Base-by-base conservation (phyloP, 352 stramenopile genomes). In the Elongisporangium prolatum region DNA sequence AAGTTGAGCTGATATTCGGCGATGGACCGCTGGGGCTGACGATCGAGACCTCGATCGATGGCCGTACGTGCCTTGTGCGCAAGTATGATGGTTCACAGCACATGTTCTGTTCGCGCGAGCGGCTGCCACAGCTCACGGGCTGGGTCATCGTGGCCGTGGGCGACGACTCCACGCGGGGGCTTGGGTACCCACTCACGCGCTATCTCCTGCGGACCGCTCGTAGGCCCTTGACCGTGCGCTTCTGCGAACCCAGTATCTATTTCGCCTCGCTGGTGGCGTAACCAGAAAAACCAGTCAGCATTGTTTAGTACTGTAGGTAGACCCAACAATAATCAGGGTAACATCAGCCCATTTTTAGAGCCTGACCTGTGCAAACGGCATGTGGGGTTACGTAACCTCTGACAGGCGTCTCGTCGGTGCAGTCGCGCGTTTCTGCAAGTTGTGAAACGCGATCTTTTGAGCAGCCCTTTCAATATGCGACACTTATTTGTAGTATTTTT, bases 21-120 rank as follows among this genome's bases (percentile, higher is more conserved):
- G 70, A 86, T 10, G 54, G 65, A 4, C 65, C 72, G 16, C 57
- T 93, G 9, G 84, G 84, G 0, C 57, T 93, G 2, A 77, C 88
- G 24, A 93, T 93, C 50, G 84, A 93, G 69, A 93, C 84, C 25
- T 88, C 77, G 11, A 79, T 90, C 53, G 84, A 93, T 56, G 74
- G 72, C 4, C 84, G 74, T 18, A 75, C 75, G 28, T 88, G 80
- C 21, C 57, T 89, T 37, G 80, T 91, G 21, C 89, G 88, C 63
- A 77, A 66, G 25, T 85, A 85, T 48, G 52, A 48, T 4, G 71
- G 66, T 47, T 55, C 72, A 48, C 72, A 74, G 21, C 75, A 87
- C 66, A 77, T 69, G 57, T 80, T 75, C 60, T 74, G 62, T 52
- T 34, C 53, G 3, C 64, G 65, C 44, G 53, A 52, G 57, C 34